Evolutionary conservation across 1,284 basidiomycete species (phyloP).

Genomic region (Omphalotus olearius): DNA sequence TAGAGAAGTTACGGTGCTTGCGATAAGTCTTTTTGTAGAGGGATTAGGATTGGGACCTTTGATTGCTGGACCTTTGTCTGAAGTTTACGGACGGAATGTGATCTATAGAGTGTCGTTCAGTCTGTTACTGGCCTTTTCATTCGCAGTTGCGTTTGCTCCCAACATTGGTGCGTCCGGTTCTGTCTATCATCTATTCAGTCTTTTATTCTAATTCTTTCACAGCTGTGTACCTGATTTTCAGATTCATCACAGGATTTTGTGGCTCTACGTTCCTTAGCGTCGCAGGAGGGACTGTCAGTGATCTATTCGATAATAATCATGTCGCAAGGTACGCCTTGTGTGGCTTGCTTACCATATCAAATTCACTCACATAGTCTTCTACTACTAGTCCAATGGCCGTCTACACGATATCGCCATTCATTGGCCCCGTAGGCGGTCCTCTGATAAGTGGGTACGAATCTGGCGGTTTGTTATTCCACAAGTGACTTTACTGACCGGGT

Average conservation of each 20-base stretch:
- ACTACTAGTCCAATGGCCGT: slow-evolving; percentile 70
- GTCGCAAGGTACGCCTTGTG: slow-evolving; percentile 60
- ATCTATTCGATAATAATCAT: slow-evolving; percentile 60
- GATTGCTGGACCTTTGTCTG: slow-evolving; percentile 51
- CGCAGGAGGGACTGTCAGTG: slow-evolving; percentile 75
- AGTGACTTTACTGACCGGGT: background rate
- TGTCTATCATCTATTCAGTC: background rate
- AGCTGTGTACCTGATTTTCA: slow-evolving; percentile 62
- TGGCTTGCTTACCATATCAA: background rate
- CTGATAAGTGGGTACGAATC: slow-evolving; percentile 48
- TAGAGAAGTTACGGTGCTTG: slow-evolving; percentile 63
- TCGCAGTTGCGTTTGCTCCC: slow-evolving; percentile 67
- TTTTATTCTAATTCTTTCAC: slow-evolving; percentile 16
- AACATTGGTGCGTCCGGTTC: slow-evolving; percentile 40
- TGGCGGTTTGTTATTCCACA: background rate
- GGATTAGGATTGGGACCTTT: slow-evolving; percentile 44
- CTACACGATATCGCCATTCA: slow-evolving; percentile 68
- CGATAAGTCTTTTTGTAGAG: slow-evolving; percentile 65
- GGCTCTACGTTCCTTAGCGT: slow-evolving; percentile 78
- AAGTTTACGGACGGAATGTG: slow-evolving; percentile 52
- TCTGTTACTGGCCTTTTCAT: slow-evolving; percentile 49
- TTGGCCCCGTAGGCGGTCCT: slow-evolving; percentile 71
- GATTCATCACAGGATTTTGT: slow-evolving; percentile 67
- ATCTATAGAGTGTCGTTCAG: slow-evolving; percentile 51
- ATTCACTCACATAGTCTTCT: background rate